Evolutionary conservation across 2,329 filamentous ascomycete species (phyloP).

Genomic region (Penicillium thymicola): DNA sequence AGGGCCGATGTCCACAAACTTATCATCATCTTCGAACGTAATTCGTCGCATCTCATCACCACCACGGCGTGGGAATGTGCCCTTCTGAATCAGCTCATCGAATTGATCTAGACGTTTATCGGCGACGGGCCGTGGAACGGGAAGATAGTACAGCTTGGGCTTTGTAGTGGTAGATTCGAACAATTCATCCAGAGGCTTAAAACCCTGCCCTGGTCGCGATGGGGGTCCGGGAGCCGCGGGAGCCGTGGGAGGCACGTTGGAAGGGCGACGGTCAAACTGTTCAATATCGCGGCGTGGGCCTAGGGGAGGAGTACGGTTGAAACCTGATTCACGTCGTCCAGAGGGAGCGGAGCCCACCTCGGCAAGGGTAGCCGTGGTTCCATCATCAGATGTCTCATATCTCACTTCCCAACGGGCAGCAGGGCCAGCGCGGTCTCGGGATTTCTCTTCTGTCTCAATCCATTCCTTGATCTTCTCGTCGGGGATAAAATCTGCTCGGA

Average conservation of each 20-base stretch:
- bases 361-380: constrained; percentile 57
- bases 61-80: constrained; percentile 36
- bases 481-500: constrained; percentile 90
- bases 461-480: constrained; percentile 68
- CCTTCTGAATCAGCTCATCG: constrained; percentile 42
- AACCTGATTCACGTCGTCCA: constrained; percentile 27
- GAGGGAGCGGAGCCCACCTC: constrained; percentile 41
- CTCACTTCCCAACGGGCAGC: constrained; percentile 67
- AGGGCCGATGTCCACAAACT: constrained; percentile 68
- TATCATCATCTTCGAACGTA: constrained; percentile 65
- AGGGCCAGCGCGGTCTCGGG: constrained; percentile 40
- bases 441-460: constrained; percentile 66
- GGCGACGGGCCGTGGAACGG: constrained; percentile 63
- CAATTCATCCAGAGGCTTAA: constrained; percentile 57
- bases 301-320: constrained; percentile 29
- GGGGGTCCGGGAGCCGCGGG: constrained; percentile 7
- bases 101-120: constrained; percentile 62
- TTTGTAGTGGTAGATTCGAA: constrained; percentile 60
- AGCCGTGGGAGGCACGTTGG: constrained; percentile 20
- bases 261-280: constrained; percentile 25
- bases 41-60: constrained; percentile 64
- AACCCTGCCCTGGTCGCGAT: constrained; percentile 40
- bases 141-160: constrained; percentile 63
- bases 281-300: constrained; percentile 26
- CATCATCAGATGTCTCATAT: constrained; percentile 60